Evolutionary conservation across 2,329 filamentous ascomycete species (phyloP), one percentile per base, ranked within the genome.

Genomic region (Aspergillus flavus): DNA sequence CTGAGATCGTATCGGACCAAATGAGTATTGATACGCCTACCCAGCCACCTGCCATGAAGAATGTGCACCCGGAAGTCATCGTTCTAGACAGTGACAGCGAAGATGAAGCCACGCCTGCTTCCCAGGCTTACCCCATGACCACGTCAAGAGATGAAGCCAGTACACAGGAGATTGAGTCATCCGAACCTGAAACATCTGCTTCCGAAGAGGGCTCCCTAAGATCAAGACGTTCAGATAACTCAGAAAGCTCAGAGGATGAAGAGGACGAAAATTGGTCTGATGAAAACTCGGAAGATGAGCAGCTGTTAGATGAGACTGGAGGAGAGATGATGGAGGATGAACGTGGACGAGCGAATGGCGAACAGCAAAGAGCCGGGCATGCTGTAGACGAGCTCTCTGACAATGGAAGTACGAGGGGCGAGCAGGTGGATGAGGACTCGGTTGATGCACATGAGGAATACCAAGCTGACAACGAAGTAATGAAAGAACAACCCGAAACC

Each of bases 41-140:
- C 45, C 61, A 58, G 48, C 57, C 45, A 36, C 39, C 61, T 21
- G 28, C 62, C 10, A 61, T 62, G 26, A 68, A 62, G 54, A 67
- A 54, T 6, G 59, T 63, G 1, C 67, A 72, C 19, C 71, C 71
- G 19, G 79, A 81, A 64, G 63, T 81, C 43, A 80, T 81, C 57
- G 75, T 80, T 30, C 52, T 81, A 16, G 79, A 80, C 61, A 80
- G 78, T 62, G 79, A 80, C 61, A 80, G 77, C 60, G 77, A 80
- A 34, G 75, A 79, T 57, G 78, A 80, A 57, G 66, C 68, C 50
- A 57, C 62, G 12, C 19, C 62, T 52, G 46, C 34, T 46, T 26
- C 45, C 30, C 64, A 56, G 23, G 21, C 28, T 30, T 54, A 50
- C 16, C n/a, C 53, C 12, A 21, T 39, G 14, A 19, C 43, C 14